A percentile compares a stretch with the other conserved stretches of the same genome.
These are phyloP conservation scores for Aspergillus diversus DNA, from an alignment of 495 filamentous ascomycete genomes.

Conservation along the genomic window DNA sequence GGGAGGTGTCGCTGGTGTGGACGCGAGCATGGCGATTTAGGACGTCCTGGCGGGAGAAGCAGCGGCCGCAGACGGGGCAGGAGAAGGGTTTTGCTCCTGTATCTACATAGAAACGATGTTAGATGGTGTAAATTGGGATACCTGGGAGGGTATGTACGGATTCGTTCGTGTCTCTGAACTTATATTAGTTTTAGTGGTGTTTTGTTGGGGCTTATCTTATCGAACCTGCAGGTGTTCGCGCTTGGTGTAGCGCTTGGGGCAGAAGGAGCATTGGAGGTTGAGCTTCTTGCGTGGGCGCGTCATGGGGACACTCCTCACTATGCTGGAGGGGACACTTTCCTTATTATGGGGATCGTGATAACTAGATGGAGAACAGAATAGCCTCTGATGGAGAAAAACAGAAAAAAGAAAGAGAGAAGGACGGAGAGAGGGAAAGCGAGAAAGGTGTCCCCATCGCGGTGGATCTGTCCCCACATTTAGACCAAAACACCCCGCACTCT, in stretches of 20 bases:
- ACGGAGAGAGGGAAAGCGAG: not conserved
- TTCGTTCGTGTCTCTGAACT: not conserved
- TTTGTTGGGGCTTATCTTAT: too few relatives aligned
- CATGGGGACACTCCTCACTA: not conserved
- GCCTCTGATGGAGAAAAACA: too few relatives aligned
- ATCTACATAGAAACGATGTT: not conserved
- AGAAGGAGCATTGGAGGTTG: constrained; percentile 5
- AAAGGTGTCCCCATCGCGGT: constrained; percentile 5
- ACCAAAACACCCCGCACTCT: not conserved
- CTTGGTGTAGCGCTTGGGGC: constrained; percentile 13
- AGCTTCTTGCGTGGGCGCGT: constrained; percentile 10
- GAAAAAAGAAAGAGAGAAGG: too few relatives aligned
- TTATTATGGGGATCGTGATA: not conserved
- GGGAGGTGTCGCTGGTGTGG: not conserved
- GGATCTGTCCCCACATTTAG: constrained; percentile 1
- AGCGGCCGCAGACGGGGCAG: not conserved
- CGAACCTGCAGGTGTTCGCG: constrained; percentile 9
- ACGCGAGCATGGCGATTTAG: constrained; percentile 9
- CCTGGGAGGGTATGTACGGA: not conserved
- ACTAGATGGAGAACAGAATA: not conserved
- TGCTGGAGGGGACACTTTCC: not conserved
- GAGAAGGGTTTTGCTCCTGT: constrained; percentile 1
- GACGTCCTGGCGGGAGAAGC: constrained; percentile 10
- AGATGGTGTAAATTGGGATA: not conserved
- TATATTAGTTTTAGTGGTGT: not conserved